Base-by-base conservation (phyloP, 2,329 filamentous ascomycete species). In the Xylariomycetidae sp. region DNA sequence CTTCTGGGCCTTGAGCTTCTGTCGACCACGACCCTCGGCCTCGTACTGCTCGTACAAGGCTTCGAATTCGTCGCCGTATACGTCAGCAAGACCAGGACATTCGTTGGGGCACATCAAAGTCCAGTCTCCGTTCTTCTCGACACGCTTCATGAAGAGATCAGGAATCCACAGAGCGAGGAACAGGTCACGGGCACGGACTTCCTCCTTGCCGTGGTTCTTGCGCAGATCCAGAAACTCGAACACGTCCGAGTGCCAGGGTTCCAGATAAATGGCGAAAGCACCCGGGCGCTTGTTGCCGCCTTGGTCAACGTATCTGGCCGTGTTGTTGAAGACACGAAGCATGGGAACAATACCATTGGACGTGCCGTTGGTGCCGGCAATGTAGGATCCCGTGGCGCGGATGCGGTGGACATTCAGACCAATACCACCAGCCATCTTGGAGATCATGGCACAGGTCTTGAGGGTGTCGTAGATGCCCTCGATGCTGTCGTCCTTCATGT, bases 401-500 rank as follows among this genome's bases (percentile, higher is more conserved):
- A 98, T 98, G 54, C 89, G 83, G 70, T 98, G 92, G 32, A 90
- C 82, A 56, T 98, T 96, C 46, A 98, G 74, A 53, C 92, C 92
- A 60, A 98, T 96, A 61, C 92, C 92, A 61, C 92, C 92, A 50
- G 92, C 92, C 67, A 92, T 96, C 78, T 98, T 98, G 57, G 92
- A 98, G 65, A 98, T 98, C 87, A 98, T 90, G 49, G 92, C 92
- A 66, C 92, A 98, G 2, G 87, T 96, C 79, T 98, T 98, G 51
- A 98, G 76, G 13, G 92, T 98, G 59, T 98, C 92, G 57, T 98
- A 98, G 60, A 98, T 98, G 50, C 92, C 92, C 49, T 98, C 92
- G 57, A 98, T 98, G 64, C 89, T 95, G 68, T 98, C 92, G 32
- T 95, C 89, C 73, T 96, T 98, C 83, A 98, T 96, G 64, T 96